Conservation (phyloP, 768 basidiomycete genomes). For the Lactarius sp. region DNA sequence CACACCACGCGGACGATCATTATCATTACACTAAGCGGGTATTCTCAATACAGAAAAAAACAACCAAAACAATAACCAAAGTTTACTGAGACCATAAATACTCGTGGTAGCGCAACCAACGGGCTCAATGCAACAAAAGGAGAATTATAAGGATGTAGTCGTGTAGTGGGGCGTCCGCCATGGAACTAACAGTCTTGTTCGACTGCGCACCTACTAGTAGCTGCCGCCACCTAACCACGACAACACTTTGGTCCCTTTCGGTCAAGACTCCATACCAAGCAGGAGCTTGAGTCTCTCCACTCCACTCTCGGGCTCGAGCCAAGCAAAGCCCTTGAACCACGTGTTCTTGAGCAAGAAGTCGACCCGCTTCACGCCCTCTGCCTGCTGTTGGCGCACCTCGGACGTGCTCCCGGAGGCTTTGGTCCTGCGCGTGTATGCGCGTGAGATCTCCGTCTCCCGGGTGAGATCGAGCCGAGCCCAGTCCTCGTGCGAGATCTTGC, state of each 20-base stretch:
- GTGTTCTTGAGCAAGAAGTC: constrained; percentile 23
- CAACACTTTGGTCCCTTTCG: neutral
- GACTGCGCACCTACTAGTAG: too few relatives aligned
- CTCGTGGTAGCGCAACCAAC: too few relatives aligned
- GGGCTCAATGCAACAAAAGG: too few relatives aligned
- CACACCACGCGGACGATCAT: too few relatives aligned
- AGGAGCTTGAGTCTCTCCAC: constrained; percentile 23
- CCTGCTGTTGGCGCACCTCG: constrained; percentile 14
- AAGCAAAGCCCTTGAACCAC: constrained; percentile 24
- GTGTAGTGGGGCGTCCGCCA: too few relatives aligned
- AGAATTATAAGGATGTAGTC: too few relatives aligned
- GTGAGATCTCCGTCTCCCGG: constrained; percentile 25
- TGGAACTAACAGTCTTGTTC: too few relatives aligned
- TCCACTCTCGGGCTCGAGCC: constrained; percentile 21
- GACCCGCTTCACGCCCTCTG: constrained; percentile 26
- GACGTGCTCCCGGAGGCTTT: constrained; percentile 16
- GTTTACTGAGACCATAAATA: too few relatives aligned
- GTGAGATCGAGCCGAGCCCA: constrained; percentile 19
- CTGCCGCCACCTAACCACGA: neutral
- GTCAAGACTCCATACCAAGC: constrained; percentile 12
- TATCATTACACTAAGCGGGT: too few relatives aligned
- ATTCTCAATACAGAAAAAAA: too few relatives aligned
- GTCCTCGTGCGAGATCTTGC: constrained; percentile 26
- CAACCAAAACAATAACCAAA: too few relatives aligned
- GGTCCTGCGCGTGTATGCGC: constrained; percentile 26